phyloP scores from a whole-genome alignment of 2,329 filamentous ascomycete genomes.

The Clonostachys solani region DNA sequence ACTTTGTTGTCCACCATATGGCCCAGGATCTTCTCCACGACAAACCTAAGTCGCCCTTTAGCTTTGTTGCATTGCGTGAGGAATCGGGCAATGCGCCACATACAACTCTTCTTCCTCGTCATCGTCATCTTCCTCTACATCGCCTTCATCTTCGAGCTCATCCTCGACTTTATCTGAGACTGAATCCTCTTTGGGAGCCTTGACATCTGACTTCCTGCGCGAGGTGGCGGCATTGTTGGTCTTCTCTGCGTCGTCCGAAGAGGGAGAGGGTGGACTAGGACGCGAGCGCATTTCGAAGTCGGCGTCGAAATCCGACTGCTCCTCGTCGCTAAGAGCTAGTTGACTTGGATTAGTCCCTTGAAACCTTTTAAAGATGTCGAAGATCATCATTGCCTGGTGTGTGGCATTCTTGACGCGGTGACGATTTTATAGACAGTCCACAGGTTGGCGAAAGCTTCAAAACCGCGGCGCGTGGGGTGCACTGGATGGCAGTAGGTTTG shows the following conservation, averaged over 20 bases:
- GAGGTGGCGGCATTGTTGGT: background rate
- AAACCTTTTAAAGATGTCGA: too few relatives aligned
- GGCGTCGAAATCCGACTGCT: background rate
- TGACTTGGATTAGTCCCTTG: too few relatives aligned
- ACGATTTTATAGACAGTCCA: background rate
- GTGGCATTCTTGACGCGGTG: background rate
- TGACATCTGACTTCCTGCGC: background rate
- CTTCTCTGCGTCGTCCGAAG: background rate
- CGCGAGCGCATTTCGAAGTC: background rate
- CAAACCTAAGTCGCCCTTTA: constrained; percentile 45
- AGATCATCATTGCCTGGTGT: too few relatives aligned
- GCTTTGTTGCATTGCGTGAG: background rate
- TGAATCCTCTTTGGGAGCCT: background rate
- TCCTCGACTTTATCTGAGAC: constrained; percentile 4
- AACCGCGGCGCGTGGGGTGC: too few relatives aligned
- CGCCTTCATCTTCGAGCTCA: constrained; percentile 19
- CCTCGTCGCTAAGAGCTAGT: constrained; percentile 1
- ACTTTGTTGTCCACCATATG: constrained; percentile 60
- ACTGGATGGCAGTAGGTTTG: too few relatives aligned
- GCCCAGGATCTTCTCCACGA: constrained; percentile 68
- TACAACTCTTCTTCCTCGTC: constrained; percentile 39
- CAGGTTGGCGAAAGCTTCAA: background rate
- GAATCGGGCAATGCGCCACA: constrained; percentile 13
- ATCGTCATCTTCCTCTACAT: constrained; percentile 25
- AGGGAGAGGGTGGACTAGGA: background rate